Evolutionary conservation across 2,329 filamentous ascomycete species (phyloP).

Genomic region (Claviceps monticola): DNA sequence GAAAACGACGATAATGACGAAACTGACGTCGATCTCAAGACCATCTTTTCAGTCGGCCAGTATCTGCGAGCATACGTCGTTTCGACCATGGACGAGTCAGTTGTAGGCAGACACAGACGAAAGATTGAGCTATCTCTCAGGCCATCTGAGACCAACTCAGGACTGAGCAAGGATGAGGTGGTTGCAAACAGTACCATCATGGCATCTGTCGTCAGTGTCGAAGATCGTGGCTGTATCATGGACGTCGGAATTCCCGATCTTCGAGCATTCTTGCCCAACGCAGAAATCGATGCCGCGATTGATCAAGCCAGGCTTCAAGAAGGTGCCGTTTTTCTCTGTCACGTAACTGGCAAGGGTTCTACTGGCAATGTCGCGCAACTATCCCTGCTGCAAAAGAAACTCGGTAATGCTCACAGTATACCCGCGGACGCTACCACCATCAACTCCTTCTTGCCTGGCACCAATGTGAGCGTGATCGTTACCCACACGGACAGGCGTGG

Average conservation of each 20-base stretch:
- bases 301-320: slow-evolving; percentile 59
- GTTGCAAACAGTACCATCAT: slow-evolving; percentile 68
- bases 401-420: slow-evolving; percentile 51
- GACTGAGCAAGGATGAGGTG: slow-evolving; percentile 58
- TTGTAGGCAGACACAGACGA: slow-evolving; percentile 52
- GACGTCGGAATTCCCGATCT: slow-evolving; percentile 65
- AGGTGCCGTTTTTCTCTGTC: slow-evolving; percentile 72
- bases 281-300: slow-evolving; percentile 57
- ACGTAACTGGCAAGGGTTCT: slow-evolving; percentile 59
- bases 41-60: slow-evolving; percentile 71
- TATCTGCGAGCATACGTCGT: slow-evolving; percentile 76
- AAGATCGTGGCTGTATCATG: slow-evolving; percentile 93
- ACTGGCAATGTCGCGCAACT: slow-evolving; percentile 80
- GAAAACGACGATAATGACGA: slow-evolving; percentile 28
- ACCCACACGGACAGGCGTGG: slow-evolving; percentile 62
- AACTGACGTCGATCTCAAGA: slow-evolving; percentile 55
- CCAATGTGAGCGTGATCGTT: slow-evolving; percentile 73
- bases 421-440: slow-evolving; percentile 72
- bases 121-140: slow-evolving; percentile 79
- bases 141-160: slow-evolving; percentile 64
- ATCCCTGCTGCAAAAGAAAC: slow-evolving; percentile 56
- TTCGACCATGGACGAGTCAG: slow-evolving; percentile 58
- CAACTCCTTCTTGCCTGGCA: slow-evolving; percentile 81
- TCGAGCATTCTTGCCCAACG: slow-evolving; percentile 73
- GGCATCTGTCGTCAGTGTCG: slow-evolving; percentile 78